Conservation (phyloP, 2,329 filamentous ascomycete species). For the Aspergillus fumigatiaffinis region DNA sequence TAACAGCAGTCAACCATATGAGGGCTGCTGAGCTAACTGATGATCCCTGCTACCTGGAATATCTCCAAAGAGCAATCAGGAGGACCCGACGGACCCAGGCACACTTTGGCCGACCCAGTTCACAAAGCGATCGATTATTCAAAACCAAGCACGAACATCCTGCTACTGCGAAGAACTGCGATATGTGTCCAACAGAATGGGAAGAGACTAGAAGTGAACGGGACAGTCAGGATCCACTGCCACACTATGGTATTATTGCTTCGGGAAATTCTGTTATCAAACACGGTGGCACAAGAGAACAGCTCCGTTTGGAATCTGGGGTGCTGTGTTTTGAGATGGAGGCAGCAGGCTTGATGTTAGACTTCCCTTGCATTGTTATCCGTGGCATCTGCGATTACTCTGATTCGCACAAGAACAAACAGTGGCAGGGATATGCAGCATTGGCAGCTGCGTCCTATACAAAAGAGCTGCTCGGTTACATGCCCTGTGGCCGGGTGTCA, state of each 20-base stretch:
- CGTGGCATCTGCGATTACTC: conserved; percentile 3
- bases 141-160: conserved; percentile 1
- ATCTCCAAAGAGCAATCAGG: conserved; percentile 4
- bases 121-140: conserved; percentile 3
- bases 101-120: conserved; percentile 4
- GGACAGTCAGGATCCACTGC: background rate
- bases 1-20: conserved; percentile 4
- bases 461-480: conserved; percentile 8
- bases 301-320: background rate
- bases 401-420: conserved; percentile 3
- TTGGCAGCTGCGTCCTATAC: conserved; percentile 5
- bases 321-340: conserved; percentile 7
- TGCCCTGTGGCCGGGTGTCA: background rate
- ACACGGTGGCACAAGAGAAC: conserved; percentile 4
- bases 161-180: background rate
- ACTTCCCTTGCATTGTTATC: conserved; percentile 1
- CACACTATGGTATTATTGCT: conserved; percentile 12
- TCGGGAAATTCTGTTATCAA: conserved; percentile 12
- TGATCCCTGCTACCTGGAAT: conserved; percentile 8
- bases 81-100: background rate
- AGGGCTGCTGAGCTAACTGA: conserved; percentile 3
- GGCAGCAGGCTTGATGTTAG: background rate
- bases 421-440: conserved; percentile 8
- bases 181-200: conserved; percentile 3
- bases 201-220: conserved; percentile 6